These are phyloP conservation scores for Alternaria gansuensis DNA, from an alignment of 2,329 filamentous ascomycete species.

Conservation along the genomic window DNA sequence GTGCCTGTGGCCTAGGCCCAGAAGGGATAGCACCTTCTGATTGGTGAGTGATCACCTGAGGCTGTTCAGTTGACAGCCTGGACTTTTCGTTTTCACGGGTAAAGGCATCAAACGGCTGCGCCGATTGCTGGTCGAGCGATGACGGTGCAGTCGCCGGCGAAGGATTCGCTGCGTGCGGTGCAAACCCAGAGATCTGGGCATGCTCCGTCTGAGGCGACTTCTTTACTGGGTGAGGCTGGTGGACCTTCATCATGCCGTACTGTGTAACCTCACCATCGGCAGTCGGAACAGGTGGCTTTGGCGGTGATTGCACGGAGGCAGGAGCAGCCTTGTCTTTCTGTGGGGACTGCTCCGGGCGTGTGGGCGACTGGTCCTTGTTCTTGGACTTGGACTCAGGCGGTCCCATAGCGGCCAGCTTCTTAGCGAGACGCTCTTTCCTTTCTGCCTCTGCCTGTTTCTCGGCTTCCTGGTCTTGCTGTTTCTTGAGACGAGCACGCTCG, in stretches of 20 bases:
- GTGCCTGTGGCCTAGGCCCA: conserved; percentile 38
- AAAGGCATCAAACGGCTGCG: conserved; percentile 31
- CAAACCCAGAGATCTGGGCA: conserved; percentile 24
- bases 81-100: conserved; percentile 34
- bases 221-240: conserved; percentile 63
- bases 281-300: conserved; percentile 67
- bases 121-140: conserved; percentile 30
- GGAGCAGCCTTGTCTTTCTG: conserved; percentile 58
- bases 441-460: conserved; percentile 78
- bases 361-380: conserved; percentile 51
- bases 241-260: conserved; percentile 70
- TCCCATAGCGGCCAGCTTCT: conserved; percentile 75
- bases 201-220: conserved; percentile 37
- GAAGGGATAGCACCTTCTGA: conserved; percentile 29
- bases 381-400: conserved; percentile 56
- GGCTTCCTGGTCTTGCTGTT: conserved; percentile 64
- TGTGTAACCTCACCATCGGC: conserved; percentile 66
- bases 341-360: conserved; percentile 47
- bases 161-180: conserved; percentile 26
- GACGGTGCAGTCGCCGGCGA: conserved; percentile 36
- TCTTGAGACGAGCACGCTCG: conserved; percentile 73
- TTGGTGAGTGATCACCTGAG: conserved; percentile 29
- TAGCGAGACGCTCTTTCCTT: conserved; percentile 72
- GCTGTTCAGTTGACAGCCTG: conserved; percentile 28
- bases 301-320: conserved; percentile 56